Percentiles rank a stretch among this genome's conserved stretches.
These are phyloP conservation scores for Pichia sp. DNA, from an alignment of 1,139 yeast genomes.

Conservation along the genomic window DNA sequence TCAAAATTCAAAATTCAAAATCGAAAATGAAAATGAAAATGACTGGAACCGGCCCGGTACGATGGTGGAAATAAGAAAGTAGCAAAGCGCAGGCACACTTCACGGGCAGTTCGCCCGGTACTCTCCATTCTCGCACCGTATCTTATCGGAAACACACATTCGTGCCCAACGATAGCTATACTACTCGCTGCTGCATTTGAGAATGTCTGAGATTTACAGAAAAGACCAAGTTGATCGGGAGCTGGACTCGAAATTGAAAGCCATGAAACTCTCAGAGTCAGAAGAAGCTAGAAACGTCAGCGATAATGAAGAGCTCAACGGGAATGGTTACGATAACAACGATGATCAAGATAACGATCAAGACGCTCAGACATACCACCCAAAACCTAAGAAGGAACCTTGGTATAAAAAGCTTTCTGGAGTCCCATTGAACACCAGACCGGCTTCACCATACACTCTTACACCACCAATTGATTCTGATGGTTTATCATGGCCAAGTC, in stretches of 20 bases:
- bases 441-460: slow-evolving; percentile 75
- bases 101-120: too few relatives aligned
- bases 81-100: too few relatives aligned
- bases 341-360: background rate
- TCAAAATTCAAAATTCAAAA: too few relatives aligned
- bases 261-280: slow-evolving; percentile 3
- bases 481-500: slow-evolving; percentile 90
- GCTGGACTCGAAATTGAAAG: slow-evolving; percentile 10
- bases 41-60: too few relatives aligned
- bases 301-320: background rate
- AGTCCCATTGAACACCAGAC: slow-evolving; percentile 61
- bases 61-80: too few relatives aligned
- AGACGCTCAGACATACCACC: slow-evolving; percentile 12
- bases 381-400: slow-evolving; percentile 26
- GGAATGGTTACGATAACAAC: background rate
- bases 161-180: too few relatives aligned
- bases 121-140: too few relatives aligned
- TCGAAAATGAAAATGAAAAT: too few relatives aligned
- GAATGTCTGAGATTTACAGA: slow-evolving; percentile 11
- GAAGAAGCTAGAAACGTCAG: background rate
- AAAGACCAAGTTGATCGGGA: slow-evolving; percentile 20
- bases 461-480: slow-evolving; percentile 85
- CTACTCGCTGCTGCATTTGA: too few relatives aligned
- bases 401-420: slow-evolving; percentile 23
- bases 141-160: too few relatives aligned